Base-by-base conservation (phyloP, 1,139 yeast species). In the Debaryomycetaceae sp. region DNA sequence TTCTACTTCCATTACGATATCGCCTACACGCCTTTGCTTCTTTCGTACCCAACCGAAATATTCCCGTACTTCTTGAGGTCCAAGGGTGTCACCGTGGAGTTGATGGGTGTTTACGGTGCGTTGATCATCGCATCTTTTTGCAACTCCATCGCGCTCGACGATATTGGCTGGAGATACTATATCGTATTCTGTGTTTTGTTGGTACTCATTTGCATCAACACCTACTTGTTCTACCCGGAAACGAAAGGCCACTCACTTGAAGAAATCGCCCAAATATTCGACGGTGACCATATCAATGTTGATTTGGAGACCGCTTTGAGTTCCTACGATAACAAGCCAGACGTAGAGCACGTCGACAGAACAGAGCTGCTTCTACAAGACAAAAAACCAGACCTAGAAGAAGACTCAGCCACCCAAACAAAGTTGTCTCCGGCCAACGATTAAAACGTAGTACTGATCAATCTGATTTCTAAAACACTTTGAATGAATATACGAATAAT, bases 31-130 rank as follows among this genome's bases (percentile, higher is more conserved):
- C 72, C 72, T 27, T 59, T 72, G 46, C 75, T 76, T 5, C 59
- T 56, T 51, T 55, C 67, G 44, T 70, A 68, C 48, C 45, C 63
- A 31, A 70, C 77, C 6, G 79, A 74, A 54, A 62, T 72, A 48
- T 63, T 71, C 52, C 77, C 78, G 7, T 72, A 66, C 58, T 56
- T 66, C 24, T 66, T 70, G 54, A 61, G 79, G 59, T 69, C 77
- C 40, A 72, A 71, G 55, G 55, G 54, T 14, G 30, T 48, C 24
- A 42, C 37, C 30, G 37, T 27, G 8, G 40, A 41, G 37, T 36
- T 36, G 17, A 11, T 31, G 17, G 33, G 31, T 31, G 36, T 36
- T 17, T 30, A 41, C 30, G 39, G 43, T 9, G 13, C 36, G 6
- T 38, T 34, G 11, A 36, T 36, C 8, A 57, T 66, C n/a, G 39